phyloP scores from a whole-genome alignment of 73 alveolate species.

The Tetrahymena thermophila region DNA sequence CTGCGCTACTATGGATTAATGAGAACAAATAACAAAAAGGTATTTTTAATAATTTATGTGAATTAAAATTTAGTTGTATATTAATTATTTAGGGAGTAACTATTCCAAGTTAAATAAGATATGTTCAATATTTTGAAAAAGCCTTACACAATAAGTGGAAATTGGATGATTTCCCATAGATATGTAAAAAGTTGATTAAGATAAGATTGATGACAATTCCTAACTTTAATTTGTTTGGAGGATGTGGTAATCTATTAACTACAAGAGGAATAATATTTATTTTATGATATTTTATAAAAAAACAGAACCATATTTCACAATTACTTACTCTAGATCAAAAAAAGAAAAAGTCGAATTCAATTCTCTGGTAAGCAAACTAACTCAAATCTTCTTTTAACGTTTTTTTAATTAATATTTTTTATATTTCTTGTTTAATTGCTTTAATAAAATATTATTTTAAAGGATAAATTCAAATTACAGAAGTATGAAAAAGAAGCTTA shows the following conservation, averaged over 20 bases:
- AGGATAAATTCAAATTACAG: not conserved
- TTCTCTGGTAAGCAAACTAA: not conserved
- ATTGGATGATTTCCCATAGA: conserved; percentile 34
- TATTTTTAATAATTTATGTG: not conserved
- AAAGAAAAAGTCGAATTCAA: conserved; percentile 11
- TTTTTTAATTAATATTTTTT: too few relatives aligned
- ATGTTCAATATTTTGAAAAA: conserved; percentile 88
- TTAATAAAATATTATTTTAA: not conserved
- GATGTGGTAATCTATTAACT: not conserved
- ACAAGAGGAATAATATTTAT: too few relatives aligned
- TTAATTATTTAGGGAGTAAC: conserved; percentile 75
- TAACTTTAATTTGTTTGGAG: conserved; percentile 30
- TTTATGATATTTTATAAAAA: too few relatives aligned
- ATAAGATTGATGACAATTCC: conserved; percentile 64
- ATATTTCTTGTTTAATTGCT: not conserved
- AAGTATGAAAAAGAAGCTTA: not conserved
- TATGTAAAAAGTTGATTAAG: conserved; percentile 41
- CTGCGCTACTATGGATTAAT: conserved; percentile 82
- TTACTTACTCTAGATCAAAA: not conserved
- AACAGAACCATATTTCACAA: not conserved
- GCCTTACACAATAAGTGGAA: conserved; percentile 57
- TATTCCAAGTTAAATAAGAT: conserved; percentile 91
- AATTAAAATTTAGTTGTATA: too few relatives aligned
- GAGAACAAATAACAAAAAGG: conserved; percentile 88
- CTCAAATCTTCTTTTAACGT: too few relatives aligned